Base-by-base conservation (phyloP, 305 asterid genomes). In the Fraxinus floribunda region DNA sequence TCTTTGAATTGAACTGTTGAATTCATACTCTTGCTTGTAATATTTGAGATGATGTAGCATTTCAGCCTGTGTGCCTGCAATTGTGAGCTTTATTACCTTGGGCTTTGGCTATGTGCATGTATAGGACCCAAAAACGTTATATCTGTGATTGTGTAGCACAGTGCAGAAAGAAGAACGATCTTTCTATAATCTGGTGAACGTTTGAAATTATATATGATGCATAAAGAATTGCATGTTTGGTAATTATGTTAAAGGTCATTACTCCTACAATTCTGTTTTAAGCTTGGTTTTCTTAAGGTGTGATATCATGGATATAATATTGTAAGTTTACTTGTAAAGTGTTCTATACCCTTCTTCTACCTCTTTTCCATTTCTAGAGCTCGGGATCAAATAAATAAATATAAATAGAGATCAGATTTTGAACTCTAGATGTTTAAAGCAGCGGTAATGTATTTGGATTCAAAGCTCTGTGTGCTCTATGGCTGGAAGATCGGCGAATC, bases 1-100 rank as follows among this genome's bases (percentile, higher is more conserved):
- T 20, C 76, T 71, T 32, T 7, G 38, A 68, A 32, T 32, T 68
- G 20, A 68, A 26, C 75, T 4, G 35, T 75, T 26, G 7, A 26
- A 73, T 64, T 34, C 72, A 34, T 29, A 26, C n/a, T 52, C 36
- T 16, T 70, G 22, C 13, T 32, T 32, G 24, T 29, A 24, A 75
- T 77, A 34, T 74, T 76, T 80, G 70, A 71, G 39, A 62, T 71
- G 16, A 20, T 44, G 71, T 83, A 22, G 79, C 64, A 46, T 39
- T 41, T 20, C 30, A 41, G 78, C 24, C 36, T 20, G 74, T 9
- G 29, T 32, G 46, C 30, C 5, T 72, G 78, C 35, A 77, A 62
- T 52, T 66, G 70, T 76, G 34, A 55, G 81, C 29, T 76, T 64
- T 30, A 36, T 18, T 77, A 38, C 29, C 77, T 68, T 71, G 76